Percentiles rank a stretch among this genome's conserved stretches.
phyloP scores from a whole-genome alignment of 164 flowering plant genomes.

The Vitis riparia region DNA sequence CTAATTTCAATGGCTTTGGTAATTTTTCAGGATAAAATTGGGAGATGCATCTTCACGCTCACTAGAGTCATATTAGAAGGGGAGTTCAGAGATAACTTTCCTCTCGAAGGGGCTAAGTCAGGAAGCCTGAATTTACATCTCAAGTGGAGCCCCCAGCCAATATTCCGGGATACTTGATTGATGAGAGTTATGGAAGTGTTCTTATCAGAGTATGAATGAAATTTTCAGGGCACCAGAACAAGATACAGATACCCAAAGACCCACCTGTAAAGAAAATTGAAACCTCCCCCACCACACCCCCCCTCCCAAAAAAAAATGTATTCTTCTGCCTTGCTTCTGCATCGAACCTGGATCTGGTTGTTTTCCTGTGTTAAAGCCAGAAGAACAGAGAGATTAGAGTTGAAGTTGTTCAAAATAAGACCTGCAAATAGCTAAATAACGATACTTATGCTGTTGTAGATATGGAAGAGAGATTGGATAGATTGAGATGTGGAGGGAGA shows the following conservation, averaged over 20 bases:
- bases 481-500: not conserved
- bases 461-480: not conserved
- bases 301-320: not conserved
- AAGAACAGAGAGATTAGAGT: not conserved
- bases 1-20: not conserved
- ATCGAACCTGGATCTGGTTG: not conserved
- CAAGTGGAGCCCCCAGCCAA: conserved; percentile 85
- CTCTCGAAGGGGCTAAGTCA: conserved; percentile 72
- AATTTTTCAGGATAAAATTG: conserved; percentile 71
- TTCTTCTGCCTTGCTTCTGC: not conserved
- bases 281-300: too few relatives aligned
- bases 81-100: conserved; percentile 59
- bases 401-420: not conserved
- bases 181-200: too few relatives aligned
- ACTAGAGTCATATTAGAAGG: conserved; percentile 88
- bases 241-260: not conserved
- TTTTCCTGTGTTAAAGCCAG: not conserved
- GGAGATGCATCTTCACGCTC: conserved; percentile 81
- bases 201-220: too few relatives aligned
- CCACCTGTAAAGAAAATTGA: not conserved
- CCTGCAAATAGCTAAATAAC: not conserved
- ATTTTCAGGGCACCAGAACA: not conserved
- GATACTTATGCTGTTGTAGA: not conserved
- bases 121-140: conserved; percentile 74
- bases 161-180: conserved; percentile 59